phyloP scores from a whole-genome alignment of 1,284 basidiomycete genomes.

The Cryptococcus sp. region DNA sequence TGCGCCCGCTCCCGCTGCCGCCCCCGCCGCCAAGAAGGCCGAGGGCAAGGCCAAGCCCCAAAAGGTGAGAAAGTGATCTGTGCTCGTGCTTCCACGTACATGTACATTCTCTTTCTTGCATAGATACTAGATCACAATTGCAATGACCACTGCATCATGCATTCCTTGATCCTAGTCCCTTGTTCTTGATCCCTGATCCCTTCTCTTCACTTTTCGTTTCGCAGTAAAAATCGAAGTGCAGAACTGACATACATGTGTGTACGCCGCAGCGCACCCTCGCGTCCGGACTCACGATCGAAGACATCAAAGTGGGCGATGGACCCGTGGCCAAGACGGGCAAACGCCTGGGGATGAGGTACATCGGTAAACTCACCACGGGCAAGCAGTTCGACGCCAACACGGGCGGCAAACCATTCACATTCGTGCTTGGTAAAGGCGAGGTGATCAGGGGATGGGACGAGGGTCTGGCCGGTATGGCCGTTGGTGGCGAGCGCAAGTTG shows the following conservation, averaged over 20 bases:
- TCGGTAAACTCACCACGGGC: slow-evolving; percentile 73
- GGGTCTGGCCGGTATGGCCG: slow-evolving; percentile 87
- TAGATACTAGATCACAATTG: neutral
- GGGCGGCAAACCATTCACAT: slow-evolving; percentile 85
- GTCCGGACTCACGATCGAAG: slow-evolving; percentile 76
- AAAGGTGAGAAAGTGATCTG: slow-evolving; percentile 47
- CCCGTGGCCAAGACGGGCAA: slow-evolving; percentile 82
- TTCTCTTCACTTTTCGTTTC: neutral
- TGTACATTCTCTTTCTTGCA: neutral
- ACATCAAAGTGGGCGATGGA: slow-evolving; percentile 76
- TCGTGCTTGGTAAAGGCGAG: slow-evolving; percentile 82
- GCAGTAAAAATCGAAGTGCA: neutral
- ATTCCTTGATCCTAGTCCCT: neutral
- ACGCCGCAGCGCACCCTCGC: slow-evolving; percentile 58
- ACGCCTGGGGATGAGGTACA: slow-evolving; percentile 74
- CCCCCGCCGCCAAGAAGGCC: slow-evolving; percentile 29
- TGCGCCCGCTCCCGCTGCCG: slow-evolving; percentile 38
- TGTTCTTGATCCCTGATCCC: neutral
- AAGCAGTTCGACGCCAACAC: slow-evolving; percentile 88
- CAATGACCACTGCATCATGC: neutral
- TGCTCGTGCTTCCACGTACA: neutral
- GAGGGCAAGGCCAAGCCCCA: slow-evolving; percentile 51
- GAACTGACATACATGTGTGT: neutral
- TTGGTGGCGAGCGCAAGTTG: slow-evolving; percentile 83
- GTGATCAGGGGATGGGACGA: slow-evolving; percentile 97